Evolutionary conservation across 2,329 filamentous ascomycete species (phyloP).

Genomic region (Alternaria arborescens): DNA sequence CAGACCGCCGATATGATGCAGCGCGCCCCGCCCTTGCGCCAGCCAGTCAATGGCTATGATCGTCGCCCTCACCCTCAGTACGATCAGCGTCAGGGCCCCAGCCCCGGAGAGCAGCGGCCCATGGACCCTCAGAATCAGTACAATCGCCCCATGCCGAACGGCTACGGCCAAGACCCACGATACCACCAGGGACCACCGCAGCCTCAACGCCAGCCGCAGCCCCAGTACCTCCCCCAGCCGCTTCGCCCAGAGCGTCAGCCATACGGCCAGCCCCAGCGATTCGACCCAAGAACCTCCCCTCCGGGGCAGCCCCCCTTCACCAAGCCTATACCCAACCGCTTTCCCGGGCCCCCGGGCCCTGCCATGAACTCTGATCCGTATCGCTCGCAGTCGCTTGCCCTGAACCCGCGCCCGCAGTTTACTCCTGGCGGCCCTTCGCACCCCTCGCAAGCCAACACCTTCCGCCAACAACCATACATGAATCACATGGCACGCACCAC

Average conservation of each 20-base stretch:
- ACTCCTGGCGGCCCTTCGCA: constrained; percentile 61
- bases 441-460: constrained; percentile 73
- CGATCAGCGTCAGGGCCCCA: constrained; percentile 37
- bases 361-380: constrained; percentile 86
- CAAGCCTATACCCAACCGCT: constrained; percentile 66
- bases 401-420: constrained; percentile 74
- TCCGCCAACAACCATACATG: constrained; percentile 80
- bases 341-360: constrained; percentile 64
- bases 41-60: constrained; percentile 54
- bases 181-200: constrained; percentile 47
- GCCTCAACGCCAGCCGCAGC: constrained; percentile 55
- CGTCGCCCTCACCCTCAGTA: constrained; percentile 43
- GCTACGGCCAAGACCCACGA: constrained; percentile 49
- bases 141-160: constrained; percentile 48
- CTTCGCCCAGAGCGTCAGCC: constrained; percentile 70
- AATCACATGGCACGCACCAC: constrained; percentile 78
- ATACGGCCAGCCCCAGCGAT: constrained; percentile 76
- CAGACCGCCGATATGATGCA: constrained; percentile 64
- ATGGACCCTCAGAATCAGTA: constrained; percentile 39
- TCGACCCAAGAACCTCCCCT: constrained; percentile 67
- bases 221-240: constrained; percentile 68
- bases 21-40: constrained; percentile 69
- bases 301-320: constrained; percentile 59
- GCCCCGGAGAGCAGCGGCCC: constrained; percentile 39
- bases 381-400: constrained; percentile 91